Conservation (phyloP, 345 rosid species). For the Streptanthus diversifolius region DNA sequence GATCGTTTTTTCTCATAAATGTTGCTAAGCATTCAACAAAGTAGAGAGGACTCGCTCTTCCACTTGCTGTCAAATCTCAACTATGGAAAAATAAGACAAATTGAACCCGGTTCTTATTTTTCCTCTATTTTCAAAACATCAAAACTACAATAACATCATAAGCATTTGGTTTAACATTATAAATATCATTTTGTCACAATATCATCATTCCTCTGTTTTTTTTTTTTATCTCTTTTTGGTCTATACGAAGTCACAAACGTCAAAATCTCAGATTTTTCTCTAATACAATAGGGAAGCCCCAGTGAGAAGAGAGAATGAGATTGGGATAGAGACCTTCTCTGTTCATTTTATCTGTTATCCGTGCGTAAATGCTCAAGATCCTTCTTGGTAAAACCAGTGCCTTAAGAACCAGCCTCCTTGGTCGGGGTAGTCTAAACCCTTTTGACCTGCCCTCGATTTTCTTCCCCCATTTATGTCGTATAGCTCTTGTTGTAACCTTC, state of each 20-base stretch:
- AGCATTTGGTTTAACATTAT: background rate
- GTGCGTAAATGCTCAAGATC: slow-evolving; percentile 40
- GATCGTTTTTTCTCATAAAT: background rate
- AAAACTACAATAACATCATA: background rate
- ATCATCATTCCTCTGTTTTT: background rate
- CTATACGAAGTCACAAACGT: slow-evolving; percentile 11
- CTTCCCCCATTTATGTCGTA: slow-evolving; percentile 37
- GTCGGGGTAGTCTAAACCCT: slow-evolving; percentile 50
- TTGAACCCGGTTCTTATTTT: background rate
- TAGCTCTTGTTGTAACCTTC: slow-evolving; percentile 29
- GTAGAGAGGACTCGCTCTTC: slow-evolving; percentile 7
- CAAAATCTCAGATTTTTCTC: slow-evolving; percentile 17
- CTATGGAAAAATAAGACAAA: background rate
- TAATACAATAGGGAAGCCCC: slow-evolving; percentile 53
- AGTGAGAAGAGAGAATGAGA: slow-evolving; percentile 49
- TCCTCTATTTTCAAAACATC: background rate
- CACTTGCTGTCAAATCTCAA: slow-evolving; percentile 1
- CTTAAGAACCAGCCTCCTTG: slow-evolving; percentile 47
- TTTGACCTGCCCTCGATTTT: slow-evolving; percentile 31
- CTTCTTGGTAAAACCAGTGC: slow-evolving; percentile 36
- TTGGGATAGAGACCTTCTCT: slow-evolving; percentile 46
- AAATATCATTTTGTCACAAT: background rate
- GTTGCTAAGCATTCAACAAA: background rate
- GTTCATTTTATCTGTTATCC: slow-evolving; percentile 40
- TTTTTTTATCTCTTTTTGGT: background rate